Conservation (phyloP, 306 rosid species). For the Malus asiatica region DNA sequence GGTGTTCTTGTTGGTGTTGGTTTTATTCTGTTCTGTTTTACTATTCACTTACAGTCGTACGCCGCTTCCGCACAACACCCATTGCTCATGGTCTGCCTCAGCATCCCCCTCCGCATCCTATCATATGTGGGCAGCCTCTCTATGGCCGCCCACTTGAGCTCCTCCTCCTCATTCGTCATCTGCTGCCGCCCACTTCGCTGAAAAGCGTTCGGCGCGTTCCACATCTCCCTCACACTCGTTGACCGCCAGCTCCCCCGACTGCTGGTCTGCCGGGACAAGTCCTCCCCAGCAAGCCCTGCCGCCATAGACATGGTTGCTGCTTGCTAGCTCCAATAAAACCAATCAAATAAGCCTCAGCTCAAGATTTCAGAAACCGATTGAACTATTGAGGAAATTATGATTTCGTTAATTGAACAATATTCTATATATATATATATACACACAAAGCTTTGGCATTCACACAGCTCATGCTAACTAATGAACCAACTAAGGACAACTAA, state of each 20-base stretch:
- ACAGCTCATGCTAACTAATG: no score
- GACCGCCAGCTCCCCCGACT: constrained; percentile 43
- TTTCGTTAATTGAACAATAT: no score
- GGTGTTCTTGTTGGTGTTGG: no score
- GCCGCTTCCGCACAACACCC: no score
- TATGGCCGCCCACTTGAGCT: constrained; percentile 71
- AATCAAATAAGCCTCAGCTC: not conserved
- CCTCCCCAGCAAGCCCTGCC: constrained; percentile 37
- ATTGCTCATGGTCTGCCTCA: constrained; percentile 40
- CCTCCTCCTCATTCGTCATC: constrained; percentile 44
- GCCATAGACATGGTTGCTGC: constrained; percentile 16
- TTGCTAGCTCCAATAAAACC: not conserved
- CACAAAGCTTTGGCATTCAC: no score
- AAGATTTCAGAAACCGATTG: not conserved
- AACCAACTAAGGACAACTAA: no score
- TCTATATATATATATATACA: no score
- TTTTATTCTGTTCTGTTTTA: no score
- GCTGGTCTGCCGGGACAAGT: constrained; percentile 28
- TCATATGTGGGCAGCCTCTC: constrained; percentile 72
- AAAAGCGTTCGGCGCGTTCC: constrained; percentile 47
- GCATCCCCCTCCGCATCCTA: constrained; percentile 50
- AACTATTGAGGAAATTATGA: not conserved
- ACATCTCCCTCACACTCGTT: constrained; percentile 37
- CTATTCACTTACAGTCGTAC: no score
- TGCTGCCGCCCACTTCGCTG: constrained; percentile 30